These are phyloP conservation scores for Candida odintsovae DNA, from an alignment of 805 yeast genomes.

Conservation along the genomic window DNA sequence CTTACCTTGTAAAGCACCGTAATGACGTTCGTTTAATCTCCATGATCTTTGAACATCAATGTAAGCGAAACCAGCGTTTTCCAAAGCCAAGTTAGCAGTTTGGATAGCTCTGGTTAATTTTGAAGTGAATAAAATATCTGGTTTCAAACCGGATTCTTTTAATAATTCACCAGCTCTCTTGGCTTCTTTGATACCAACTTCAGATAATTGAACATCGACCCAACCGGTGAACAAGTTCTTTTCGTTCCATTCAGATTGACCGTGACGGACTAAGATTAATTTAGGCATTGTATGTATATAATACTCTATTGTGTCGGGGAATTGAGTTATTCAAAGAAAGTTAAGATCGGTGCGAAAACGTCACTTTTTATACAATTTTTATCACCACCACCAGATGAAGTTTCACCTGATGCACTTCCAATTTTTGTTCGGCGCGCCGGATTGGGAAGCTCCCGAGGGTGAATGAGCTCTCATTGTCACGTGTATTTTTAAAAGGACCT, in stretches of 20 bases:
- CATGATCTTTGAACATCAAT: constrained; percentile 91
- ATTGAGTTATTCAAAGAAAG: background rate
- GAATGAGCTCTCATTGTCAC: no score
- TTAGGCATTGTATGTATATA: constrained; percentile 39
- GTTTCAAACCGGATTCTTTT: constrained; percentile 78
- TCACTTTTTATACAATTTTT: background rate
- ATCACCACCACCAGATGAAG: background rate
- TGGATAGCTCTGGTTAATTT: constrained; percentile 91
- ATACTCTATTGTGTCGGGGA: background rate
- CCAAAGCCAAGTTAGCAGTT: constrained; percentile 93
- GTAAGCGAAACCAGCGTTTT: constrained; percentile 81
- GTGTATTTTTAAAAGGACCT: no score
- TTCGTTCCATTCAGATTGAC: constrained; percentile 98
- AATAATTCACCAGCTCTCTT: constrained; percentile 87
- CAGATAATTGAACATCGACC: constrained; percentile 90
- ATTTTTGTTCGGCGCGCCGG: background rate
- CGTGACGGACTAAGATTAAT: constrained; percentile 94
- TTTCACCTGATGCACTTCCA: background rate
- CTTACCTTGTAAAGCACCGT: constrained; percentile 98
- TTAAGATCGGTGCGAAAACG: background rate
- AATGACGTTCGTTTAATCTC: constrained; percentile 99
- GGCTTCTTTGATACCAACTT: constrained; percentile 85
- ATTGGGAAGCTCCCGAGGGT: background rate
- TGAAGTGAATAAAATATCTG: constrained; percentile 89
- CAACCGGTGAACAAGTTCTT: constrained; percentile 98